Conservation (phyloP, 208 protist species). For the Tetramitus jugosus region DNA sequence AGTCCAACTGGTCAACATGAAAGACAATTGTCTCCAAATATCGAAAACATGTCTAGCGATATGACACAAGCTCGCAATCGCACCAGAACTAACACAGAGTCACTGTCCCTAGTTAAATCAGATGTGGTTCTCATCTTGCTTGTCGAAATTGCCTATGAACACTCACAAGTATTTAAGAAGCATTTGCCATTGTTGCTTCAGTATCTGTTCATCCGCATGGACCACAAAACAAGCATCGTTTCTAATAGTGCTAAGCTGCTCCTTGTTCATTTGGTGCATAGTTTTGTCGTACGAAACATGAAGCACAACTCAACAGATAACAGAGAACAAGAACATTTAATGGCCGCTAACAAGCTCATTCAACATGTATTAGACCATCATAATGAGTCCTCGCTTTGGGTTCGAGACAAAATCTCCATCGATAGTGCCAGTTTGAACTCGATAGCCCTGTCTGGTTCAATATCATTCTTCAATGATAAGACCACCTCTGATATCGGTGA, state of each 20-base stretch:
- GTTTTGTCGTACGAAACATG: slow-evolving; percentile 2
- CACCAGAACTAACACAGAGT: background rate
- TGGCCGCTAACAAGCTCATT: background rate
- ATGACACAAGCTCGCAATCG: slow-evolving; percentile 1
- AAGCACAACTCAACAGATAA: background rate
- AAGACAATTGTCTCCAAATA: background rate
- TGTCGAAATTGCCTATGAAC: background rate
- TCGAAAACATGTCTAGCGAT: background rate
- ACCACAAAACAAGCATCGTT: background rate
- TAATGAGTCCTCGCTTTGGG: background rate
- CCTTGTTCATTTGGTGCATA: background rate
- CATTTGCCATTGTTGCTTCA: slow-evolving; percentile 2
- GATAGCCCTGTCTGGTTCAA: too few species aligned
- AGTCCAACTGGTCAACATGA: background rate
- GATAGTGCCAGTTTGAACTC: too few species aligned
- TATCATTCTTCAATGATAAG: background rate
- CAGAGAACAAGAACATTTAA: background rate
- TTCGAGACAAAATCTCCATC: background rate
- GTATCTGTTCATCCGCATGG: slow-evolving; percentile 1
- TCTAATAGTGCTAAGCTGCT: background rate
- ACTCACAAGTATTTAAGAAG: background rate
- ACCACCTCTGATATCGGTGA: background rate
- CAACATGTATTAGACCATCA: background rate
- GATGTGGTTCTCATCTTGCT: background rate
- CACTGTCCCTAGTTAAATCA: too few species aligned